Evolutionary conservation across 2,329 filamentous ascomycete genomes (phyloP), one percentile per base, ranked within the genome.

Genomic region (Claviceps lovelessii): DNA sequence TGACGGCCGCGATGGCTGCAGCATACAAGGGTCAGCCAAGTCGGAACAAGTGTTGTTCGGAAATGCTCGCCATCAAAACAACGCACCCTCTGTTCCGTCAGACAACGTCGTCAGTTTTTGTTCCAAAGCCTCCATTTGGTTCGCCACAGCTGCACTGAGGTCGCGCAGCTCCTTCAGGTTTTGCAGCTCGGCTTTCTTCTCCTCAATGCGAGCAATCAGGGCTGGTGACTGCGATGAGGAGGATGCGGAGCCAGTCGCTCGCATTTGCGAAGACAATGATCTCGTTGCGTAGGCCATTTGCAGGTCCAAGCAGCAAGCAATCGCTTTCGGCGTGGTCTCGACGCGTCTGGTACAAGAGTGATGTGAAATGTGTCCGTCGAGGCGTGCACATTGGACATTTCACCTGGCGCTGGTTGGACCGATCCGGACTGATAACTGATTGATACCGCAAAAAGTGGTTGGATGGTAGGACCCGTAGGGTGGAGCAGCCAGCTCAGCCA

Each of bases 131-230:
- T 90, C 84, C 86, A 94, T 93, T 68, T 93, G 88, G 45, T 79
- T 77, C 46, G 88, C 88, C 39, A 91, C 77, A 2, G 84, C 86
- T 28, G 84, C 86, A 62, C 86, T 91, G 49, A 94, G 76, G 62
- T 90, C 85, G 61, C 86, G 80, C 52, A 94, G 72, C 67, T 93
- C 84, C 65, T 81, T 85, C 56, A 93, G 74, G 62, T 83, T 87
- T 61, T 90, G 85, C 6, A 94, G 77, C 68, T 94, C 88, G 54
- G 83, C 81, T 68, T 86, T 89, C 75, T 94, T 94, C 72, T 93
- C 88, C 59, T 86, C 83, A 65, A 94, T 89, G 59, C 88, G 84
- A 48, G 85, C 81, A 53, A 86, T 72, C 17, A 93, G 74, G 31
- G 81, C 79, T 1, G 86, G 80, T 1, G 86, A 86, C 67, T 88